Percentiles rank a stretch among this genome's conserved stretches.
Conservation (phyloP, 805 yeast genomes). For the Pichia manshurica region DNA sequence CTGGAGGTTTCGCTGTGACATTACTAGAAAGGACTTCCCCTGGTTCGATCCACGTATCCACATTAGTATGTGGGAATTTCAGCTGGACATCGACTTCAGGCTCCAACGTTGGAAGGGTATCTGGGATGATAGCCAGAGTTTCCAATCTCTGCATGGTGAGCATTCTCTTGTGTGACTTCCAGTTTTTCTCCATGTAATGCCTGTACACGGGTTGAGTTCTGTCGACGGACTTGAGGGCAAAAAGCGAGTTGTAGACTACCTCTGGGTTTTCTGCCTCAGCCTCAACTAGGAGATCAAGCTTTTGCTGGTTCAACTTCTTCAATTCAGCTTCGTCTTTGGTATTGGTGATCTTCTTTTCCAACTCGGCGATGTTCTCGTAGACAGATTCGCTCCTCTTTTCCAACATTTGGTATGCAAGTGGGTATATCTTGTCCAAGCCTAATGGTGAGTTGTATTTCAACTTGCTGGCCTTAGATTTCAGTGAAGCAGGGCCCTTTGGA, state of each 20-base stretch:
- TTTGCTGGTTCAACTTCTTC: slow-evolving; percentile 17
- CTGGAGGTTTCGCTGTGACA: slow-evolving; percentile 73
- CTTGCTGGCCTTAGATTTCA: slow-evolving; percentile 39
- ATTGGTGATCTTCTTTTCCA: slow-evolving; percentile 28
- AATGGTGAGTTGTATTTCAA: slow-evolving; percentile 59
- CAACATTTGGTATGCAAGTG: slow-evolving; percentile 57
- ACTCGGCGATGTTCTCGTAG: slow-evolving; percentile 36
- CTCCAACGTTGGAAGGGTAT: slow-evolving; percentile 81
- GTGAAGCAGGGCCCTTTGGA: slow-evolving; percentile 49
- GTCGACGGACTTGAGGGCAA: slow-evolving; percentile 48
- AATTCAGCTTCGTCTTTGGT: slow-evolving; percentile 21
- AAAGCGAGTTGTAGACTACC: slow-evolving; percentile 62
- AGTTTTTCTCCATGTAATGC: slow-evolving; percentile 55
- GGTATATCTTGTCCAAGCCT: slow-evolving; percentile 67
- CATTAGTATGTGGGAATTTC: slow-evolving; percentile 58
- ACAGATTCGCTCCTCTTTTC: slow-evolving; percentile 38
- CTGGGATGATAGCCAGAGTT: slow-evolving; percentile 80
- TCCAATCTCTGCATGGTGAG: slow-evolving; percentile 89
- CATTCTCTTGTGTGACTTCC: slow-evolving; percentile 71
- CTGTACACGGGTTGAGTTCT: slow-evolving; percentile 77
- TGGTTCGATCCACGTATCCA: slow-evolving; percentile 70
- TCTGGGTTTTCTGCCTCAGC: slow-evolving; percentile 83
- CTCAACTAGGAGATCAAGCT: slow-evolving; percentile 36
- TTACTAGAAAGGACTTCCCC: slow-evolving; percentile 70
- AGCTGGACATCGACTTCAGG: slow-evolving; percentile 74